Evolutionary conservation across 2,329 filamentous ascomycete genomes (phyloP).

Genomic region (Monosporascus sp.): DNA sequence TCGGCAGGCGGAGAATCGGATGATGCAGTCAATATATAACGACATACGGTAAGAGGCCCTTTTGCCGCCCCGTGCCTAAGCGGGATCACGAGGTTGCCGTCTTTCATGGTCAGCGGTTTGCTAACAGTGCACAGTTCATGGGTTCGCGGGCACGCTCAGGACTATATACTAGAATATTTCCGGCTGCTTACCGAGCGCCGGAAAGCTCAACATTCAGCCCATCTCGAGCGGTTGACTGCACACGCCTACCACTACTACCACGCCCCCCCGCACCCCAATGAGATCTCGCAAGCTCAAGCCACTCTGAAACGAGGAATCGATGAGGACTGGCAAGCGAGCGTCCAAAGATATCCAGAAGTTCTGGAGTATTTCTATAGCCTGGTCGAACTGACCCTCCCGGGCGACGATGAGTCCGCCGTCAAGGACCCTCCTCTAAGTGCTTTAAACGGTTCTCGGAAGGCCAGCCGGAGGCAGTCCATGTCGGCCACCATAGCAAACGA

Average conservation of each 20-base stretch:
- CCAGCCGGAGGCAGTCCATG: conserved; percentile 30
- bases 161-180: conserved; percentile 64
- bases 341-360: conserved; percentile 75
- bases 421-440: conserved; percentile 56
- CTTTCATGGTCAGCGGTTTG: background rate
- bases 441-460: conserved; percentile 44
- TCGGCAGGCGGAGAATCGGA: conserved; percentile 56
- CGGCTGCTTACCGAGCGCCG: conserved; percentile 55
- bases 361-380: conserved; percentile 74
- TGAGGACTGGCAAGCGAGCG: conserved; percentile 71
- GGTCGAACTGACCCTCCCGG: conserved; percentile 60
- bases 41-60: conserved; percentile 53
- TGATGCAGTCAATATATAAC: conserved; percentile 58
- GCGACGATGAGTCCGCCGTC: conserved; percentile 54
- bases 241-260: conserved; percentile 55
- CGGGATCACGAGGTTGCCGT: background rate
- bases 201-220: conserved; percentile 49
- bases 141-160: conserved; percentile 61
- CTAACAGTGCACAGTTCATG: conserved; percentile 42
- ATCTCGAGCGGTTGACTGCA: conserved; percentile 51
- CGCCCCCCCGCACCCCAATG: conserved; percentile 51
- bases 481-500: conserved; percentile 28
- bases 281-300: conserved; percentile 60
- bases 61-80: conserved; percentile 1
- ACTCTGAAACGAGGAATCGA: conserved; percentile 69